These are phyloP conservation scores for Hypericum perforatum DNA, from an alignment of 345 rosid genomes.

Conservation along the genomic window DNA sequence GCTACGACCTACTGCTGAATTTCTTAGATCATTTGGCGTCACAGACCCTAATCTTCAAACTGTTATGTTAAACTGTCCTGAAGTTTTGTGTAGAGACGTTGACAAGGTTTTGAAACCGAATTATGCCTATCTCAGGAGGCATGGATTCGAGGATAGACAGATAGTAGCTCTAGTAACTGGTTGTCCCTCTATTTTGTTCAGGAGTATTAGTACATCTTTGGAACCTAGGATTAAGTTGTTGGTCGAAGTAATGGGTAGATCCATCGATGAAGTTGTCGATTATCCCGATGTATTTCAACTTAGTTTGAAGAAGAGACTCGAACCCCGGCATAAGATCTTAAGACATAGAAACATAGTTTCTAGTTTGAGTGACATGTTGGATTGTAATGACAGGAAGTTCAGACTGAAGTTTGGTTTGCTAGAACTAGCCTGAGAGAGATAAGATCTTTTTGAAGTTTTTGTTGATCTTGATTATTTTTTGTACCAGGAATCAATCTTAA, in stretches of 20 bases:
- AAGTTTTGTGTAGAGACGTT: slow-evolving; percentile 62
- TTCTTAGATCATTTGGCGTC: slow-evolving; percentile 48
- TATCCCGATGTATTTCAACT: slow-evolving; percentile 60
- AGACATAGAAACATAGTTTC: slow-evolving; percentile 40
- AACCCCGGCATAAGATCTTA: slow-evolving; percentile 47
- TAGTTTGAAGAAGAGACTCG: slow-evolving; percentile 60
- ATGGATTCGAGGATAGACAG: slow-evolving; percentile 49
- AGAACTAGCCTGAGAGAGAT: slow-evolving; percentile 26
- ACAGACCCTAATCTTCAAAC: slow-evolving; percentile 36
- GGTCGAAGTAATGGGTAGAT: slow-evolving; percentile 61
- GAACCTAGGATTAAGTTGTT: slow-evolving; percentile 62
- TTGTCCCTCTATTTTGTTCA: slow-evolving; percentile 56
- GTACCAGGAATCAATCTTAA: too few species aligned
- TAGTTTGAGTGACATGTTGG: slow-evolving; percentile 68
- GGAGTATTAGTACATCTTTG: slow-evolving; percentile 57
- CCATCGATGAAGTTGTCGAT: slow-evolving; percentile 44
- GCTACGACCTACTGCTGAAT: slow-evolving; percentile 47
- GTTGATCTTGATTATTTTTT: too few species aligned
- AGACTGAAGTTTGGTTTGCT: slow-evolving; percentile 39
- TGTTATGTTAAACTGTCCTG: slow-evolving; percentile 47
- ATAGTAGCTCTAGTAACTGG: slow-evolving; percentile 47
- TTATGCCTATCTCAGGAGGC: slow-evolving; percentile 28
- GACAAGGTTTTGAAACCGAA: slow-evolving; percentile 49
- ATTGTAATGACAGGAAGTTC: slow-evolving; percentile 54
- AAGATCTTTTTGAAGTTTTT: too few species aligned